Percentiles rank a stretch among this genome's conserved stretches.
These are phyloP conservation scores for Neurospora sp. DNA, from an alignment of 2,329 filamentous ascomycete species.

Conservation along the genomic window DNA sequence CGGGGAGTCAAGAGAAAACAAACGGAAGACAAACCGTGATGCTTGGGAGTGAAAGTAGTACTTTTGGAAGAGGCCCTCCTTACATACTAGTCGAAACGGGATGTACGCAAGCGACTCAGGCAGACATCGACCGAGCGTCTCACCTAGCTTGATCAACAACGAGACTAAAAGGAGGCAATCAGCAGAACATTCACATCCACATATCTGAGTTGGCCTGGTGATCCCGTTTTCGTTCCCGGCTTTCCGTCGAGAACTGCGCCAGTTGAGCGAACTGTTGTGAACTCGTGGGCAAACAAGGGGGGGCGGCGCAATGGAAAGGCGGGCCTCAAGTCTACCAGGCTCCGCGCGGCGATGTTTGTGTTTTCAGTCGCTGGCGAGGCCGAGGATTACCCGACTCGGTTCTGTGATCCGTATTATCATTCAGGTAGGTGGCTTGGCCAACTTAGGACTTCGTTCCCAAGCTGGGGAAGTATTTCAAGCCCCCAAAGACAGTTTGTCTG, in stretches of 20 bases:
- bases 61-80: background rate
- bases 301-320: background rate
- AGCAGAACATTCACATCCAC: background rate
- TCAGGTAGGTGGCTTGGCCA: background rate
- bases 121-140: background rate
- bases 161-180: background rate
- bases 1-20: background rate
- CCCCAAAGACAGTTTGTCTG: background rate
- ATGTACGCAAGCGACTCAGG: background rate
- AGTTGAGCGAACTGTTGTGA: background rate
- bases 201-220: background rate
- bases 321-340: background rate
- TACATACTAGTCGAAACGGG: background rate
- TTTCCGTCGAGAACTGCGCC: background rate
- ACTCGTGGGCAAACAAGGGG: background rate
- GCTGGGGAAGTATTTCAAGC: background rate
- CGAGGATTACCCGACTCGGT: background rate
- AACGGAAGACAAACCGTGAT: background rate
- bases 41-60: background rate
- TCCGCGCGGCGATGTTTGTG: background rate
- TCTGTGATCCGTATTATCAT: background rate
- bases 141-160: background rate
- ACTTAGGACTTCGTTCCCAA: background rate
- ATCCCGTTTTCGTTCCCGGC: background rate
- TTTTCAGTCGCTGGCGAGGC: background rate